A percentile compares a stretch with the other conserved stretches of the same genome.
phyloP scores from a whole-genome alignment of 345 rosid genomes.

The Firmiana major region DNA sequence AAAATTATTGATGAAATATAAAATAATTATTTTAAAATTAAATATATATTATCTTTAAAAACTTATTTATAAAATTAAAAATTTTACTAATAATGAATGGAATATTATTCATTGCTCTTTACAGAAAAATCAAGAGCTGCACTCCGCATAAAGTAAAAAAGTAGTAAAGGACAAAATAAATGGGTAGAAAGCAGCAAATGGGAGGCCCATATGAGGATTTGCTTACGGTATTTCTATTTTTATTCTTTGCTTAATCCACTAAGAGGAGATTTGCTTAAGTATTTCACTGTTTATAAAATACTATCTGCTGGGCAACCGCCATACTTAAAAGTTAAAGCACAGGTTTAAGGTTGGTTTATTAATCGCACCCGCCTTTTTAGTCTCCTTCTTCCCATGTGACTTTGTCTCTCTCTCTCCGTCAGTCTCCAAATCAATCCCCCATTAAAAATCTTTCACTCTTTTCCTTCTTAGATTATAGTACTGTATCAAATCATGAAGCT shows the following conservation, averaged over 20 bases:
- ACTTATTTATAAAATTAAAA: no score
- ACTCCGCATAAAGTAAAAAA: neutral
- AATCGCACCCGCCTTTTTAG: constrained; percentile 36
- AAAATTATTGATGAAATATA: no score
- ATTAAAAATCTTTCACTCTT: neutral
- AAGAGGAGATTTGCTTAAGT: neutral
- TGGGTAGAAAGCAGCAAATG: neutral
- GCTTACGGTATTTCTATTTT: neutral
- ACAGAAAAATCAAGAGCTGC: neutral
- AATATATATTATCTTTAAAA: no score
- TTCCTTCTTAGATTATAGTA: neutral
- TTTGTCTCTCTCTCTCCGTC: neutral
- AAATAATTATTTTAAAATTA: no score
- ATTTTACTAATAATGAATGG: no score
- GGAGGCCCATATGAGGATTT: neutral
- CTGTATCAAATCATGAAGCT: neutral
- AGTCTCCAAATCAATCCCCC: neutral
- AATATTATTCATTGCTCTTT: no score
- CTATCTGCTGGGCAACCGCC: neutral
- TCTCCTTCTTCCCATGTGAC: constrained; percentile 31
- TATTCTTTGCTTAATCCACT: constrained; percentile 16
- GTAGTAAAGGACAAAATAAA: constrained; percentile 9
- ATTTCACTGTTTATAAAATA: neutral
- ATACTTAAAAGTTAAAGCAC: neutral
- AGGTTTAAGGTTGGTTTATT: neutral